Evolutionary conservation across 2,329 filamentous ascomycete genomes (phyloP).

Genomic region (Hypoxylon rubiginosum): DNA sequence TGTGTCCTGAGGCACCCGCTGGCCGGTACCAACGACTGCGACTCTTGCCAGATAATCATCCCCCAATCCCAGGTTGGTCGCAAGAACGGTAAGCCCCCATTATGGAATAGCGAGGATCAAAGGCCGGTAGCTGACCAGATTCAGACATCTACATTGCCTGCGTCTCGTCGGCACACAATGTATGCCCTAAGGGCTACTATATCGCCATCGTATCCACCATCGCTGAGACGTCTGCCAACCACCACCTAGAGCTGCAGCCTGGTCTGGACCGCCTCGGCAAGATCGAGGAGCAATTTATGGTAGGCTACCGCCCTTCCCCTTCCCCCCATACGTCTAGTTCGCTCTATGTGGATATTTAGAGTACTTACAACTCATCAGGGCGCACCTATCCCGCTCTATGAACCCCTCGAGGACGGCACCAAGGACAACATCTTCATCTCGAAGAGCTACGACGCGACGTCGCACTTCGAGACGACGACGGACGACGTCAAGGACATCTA

Average conservation of each 20-base stretch:
- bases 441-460: constrained; percentile 98
- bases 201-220: constrained; percentile 99
- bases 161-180: constrained; percentile 95
- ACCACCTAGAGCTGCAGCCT: constrained; percentile 93
- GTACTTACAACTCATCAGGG: constrained; percentile 60
- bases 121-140: constrained; percentile 25
- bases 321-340: not conserved
- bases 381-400: constrained; percentile 91
- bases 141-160: constrained; percentile 88
- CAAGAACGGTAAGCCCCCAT: constrained; percentile 81
- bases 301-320: constrained; percentile 51
- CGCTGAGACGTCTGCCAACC: constrained; percentile 90
- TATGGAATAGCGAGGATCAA: not conserved
- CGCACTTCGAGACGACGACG: constrained; percentile 92
- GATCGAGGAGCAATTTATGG: constrained; percentile 98
- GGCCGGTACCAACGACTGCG: constrained; percentile 86
- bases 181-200: constrained; percentile 99
- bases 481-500: constrained; percentile 98
- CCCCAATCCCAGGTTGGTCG: constrained; percentile 97
- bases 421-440: constrained; percentile 97
- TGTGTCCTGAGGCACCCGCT: constrained; percentile 97
- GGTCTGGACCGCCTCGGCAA: constrained; percentile 92
- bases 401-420: constrained; percentile 84
- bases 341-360: not conserved
- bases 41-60: constrained; percentile 96